Conservation (phyloP, 148 eudicot species). For the Amaranthus hypochondriacus region DNA sequence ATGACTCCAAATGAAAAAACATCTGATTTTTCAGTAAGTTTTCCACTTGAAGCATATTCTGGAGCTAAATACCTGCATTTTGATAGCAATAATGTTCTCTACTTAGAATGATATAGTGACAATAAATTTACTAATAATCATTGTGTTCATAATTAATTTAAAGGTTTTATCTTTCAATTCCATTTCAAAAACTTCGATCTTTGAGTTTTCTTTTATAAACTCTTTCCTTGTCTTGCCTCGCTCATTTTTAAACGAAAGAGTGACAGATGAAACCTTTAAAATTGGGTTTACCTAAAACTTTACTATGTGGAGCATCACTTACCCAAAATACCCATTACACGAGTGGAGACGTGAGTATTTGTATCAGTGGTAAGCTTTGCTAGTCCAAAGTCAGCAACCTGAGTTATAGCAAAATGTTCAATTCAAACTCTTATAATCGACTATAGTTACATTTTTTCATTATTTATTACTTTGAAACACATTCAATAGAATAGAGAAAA, state of each 20-base stretch:
- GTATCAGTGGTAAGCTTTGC: constrained; percentile 77
- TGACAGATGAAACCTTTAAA: too few relatives aligned
- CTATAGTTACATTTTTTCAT: too few relatives aligned
- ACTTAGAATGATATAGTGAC: neutral
- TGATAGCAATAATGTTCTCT: neutral
- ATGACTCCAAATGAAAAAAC: constrained; percentile 86
- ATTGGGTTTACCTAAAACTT: too few relatives aligned
- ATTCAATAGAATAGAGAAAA: too few relatives aligned
- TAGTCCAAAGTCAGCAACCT: constrained; percentile 96
- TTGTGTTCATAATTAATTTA: too few relatives aligned
- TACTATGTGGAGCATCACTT: neutral
- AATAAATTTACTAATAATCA: neutral
- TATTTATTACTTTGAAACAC: too few relatives aligned
- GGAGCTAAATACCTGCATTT: constrained; percentile 71
- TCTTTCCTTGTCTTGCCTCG: too few relatives aligned
- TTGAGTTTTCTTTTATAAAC: too few relatives aligned
- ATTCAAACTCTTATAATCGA: neutral
- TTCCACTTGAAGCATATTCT: constrained; percentile 84
- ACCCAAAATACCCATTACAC: constrained; percentile 98
- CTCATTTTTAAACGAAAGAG: too few relatives aligned
- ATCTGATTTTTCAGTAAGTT: constrained; percentile 80
- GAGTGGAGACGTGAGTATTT: constrained; percentile 78
- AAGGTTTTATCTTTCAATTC: too few relatives aligned
- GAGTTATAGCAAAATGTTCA: neutral
- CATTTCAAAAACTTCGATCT: too few relatives aligned